Percentiles rank a stretch among this genome's conserved stretches.
Conservation (phyloP, 75 land plant species). For the Cupressus sempervirens region DNA sequence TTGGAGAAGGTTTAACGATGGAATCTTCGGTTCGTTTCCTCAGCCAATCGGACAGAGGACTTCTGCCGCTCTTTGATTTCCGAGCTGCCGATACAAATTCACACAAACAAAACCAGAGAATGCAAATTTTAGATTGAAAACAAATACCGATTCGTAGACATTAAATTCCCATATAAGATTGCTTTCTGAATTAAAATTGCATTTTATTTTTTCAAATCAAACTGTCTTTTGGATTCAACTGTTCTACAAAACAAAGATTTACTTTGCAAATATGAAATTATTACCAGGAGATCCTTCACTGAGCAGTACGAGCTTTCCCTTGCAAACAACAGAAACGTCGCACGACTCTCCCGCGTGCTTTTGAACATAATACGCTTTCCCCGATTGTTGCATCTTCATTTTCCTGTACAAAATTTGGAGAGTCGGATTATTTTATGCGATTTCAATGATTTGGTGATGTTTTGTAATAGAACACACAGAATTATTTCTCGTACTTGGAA, state of each 20-base stretch:
- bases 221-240: background rate
- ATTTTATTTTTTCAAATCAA: too few species aligned
- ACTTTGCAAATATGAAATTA: background rate
- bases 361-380: background rate
- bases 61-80: background rate
- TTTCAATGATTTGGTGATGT: too few species aligned
- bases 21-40: background rate
- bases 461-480: too few species aligned
- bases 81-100: background rate
- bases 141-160: background rate
- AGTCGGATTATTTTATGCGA: too few species aligned
- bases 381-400: background rate
- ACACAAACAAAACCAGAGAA: background rate
- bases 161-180: too few species aligned
- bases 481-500: too few species aligned
- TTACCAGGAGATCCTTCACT: background rate
- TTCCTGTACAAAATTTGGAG: background rate
- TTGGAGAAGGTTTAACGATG: background rate
- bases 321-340: background rate
- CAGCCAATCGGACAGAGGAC: background rate
- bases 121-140: background rate
- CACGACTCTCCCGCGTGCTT: background rate
- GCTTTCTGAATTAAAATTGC: too few species aligned
- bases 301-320: background rate
- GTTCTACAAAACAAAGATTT: background rate